These are phyloP conservation scores for Euphorbia pulcherrima DNA, from an alignment of 345 rosid genomes.

Conservation along the genomic window DNA sequence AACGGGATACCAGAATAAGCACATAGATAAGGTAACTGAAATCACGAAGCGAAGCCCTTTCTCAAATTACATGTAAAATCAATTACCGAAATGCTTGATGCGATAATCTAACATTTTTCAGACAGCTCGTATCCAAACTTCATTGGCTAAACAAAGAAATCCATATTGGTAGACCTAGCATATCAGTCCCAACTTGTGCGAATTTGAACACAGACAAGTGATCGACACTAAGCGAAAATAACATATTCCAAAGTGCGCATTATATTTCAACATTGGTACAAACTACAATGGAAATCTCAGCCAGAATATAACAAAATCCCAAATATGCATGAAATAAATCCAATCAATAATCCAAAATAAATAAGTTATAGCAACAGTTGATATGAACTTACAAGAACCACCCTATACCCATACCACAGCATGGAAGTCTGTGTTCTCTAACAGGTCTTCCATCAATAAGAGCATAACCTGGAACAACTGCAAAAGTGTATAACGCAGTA, in stretches of 20 bases:
- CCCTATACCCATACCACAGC: slow-evolving; percentile 85
- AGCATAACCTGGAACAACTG: slow-evolving; percentile 46
- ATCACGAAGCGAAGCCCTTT: neutral
- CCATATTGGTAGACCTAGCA: neutral
- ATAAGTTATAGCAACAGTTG: neutral
- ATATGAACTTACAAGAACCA: slow-evolving; percentile 72
- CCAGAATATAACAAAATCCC: neutral
- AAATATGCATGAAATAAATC: too few relatives aligned
- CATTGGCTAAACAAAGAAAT: neutral
- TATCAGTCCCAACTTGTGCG: neutral
- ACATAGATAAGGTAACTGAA: neutral
- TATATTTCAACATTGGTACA: neutral
- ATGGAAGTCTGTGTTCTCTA: slow-evolving; percentile 54
- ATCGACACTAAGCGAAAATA: neutral
- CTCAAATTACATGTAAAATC: neutral
- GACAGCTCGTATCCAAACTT: neutral
- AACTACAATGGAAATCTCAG: neutral
- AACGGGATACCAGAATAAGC: neutral
- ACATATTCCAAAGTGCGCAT: neutral
- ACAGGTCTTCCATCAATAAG: slow-evolving; percentile 46
- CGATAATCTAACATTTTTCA: neutral
- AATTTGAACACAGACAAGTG: neutral
- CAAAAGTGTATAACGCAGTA: neutral
- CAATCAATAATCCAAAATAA: neutral
- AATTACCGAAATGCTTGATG: neutral